These are phyloP conservation scores for Vicia faba DNA, from an alignment of 306 rosid genomes.

Conservation along the genomic window DNA sequence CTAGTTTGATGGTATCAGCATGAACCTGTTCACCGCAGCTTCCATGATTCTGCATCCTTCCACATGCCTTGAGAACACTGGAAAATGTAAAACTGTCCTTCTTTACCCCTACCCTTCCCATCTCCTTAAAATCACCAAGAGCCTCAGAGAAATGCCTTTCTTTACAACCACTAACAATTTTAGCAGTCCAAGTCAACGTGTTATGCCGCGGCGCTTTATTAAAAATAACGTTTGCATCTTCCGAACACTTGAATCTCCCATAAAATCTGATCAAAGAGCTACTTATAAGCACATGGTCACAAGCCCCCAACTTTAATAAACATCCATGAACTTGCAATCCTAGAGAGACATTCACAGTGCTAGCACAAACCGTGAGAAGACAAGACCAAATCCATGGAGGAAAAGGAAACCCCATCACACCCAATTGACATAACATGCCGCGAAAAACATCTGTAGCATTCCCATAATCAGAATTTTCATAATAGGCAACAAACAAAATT, in stretches of 20 bases:
- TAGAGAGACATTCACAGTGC: conserved; percentile 40
- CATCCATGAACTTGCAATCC: conserved; percentile 63
- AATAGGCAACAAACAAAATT: conserved; percentile 43
- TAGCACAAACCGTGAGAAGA: conserved; percentile 53
- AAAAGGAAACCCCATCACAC: conserved; percentile 30
- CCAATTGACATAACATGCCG: conserved; percentile 42
- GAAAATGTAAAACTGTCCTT: conserved; percentile 56
- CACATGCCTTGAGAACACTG: conserved; percentile 67
- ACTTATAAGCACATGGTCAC: conserved; percentile 40
- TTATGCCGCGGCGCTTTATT: conserved; percentile 35
- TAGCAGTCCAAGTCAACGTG: conserved; percentile 58
- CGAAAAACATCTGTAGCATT: conserved; percentile 32
- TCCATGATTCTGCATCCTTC: conserved; percentile 46
- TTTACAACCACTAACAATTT: conserved; percentile 46
- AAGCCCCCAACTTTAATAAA: conserved; percentile 45
- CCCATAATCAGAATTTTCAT: conserved; percentile 39
- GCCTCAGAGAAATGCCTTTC: conserved; percentile 51
- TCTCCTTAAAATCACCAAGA: conserved; percentile 48
- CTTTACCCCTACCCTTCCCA: conserved; percentile 56
- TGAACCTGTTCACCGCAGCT: conserved; percentile 57
- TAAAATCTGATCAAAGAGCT: conserved; percentile 57
- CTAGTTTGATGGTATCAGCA: conserved; percentile 56
- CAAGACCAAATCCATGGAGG: conserved; percentile 56
- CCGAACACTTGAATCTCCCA: conserved; percentile 48
- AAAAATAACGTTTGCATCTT: conserved; percentile 52